Base-by-base conservation (phyloP, 2,329 filamentous ascomycete species). In the Fusarium sp. region DNA sequence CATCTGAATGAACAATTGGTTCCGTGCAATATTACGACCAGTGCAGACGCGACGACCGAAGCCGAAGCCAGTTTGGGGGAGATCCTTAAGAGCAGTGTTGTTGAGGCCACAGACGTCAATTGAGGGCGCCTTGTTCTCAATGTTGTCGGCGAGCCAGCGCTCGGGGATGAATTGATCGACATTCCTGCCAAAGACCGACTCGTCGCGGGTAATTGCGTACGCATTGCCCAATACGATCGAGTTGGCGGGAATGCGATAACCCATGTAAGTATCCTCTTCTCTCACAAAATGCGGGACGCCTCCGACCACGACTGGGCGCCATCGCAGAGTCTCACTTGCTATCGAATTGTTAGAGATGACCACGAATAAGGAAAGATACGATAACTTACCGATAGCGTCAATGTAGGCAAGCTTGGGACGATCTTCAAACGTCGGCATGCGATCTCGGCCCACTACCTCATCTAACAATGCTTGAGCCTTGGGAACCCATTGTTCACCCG, bases 21-120 rank as follows among this genome's bases (percentile, higher is more conserved):
- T 81, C 38, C 85, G 81, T 1, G 85, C 84, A 17, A 88, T 80
- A 63, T 85, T 80, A 13, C 83, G 81, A 0, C 78, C 78, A 4
- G 76, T 78, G 24, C 80, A 82, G 2, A 83, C 76, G 2, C 85
- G 74, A 4, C 84, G 76, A 1, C 86, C 85, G 56, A 82, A 87
- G 0, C 85, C 85, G 54, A 87, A 86, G 8, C 81, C 80, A 1
- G 75, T 68, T 3, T 76, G 70, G 0, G 78, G 78, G 54, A 80
- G 68, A 22, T 77, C 70, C 38, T 75, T 75, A 18, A 76, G 54
- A 5, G 59, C 48, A 2, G 34, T 44, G 6, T 46, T 63, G 42
- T 53, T 63, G 62, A 53, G 20, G 36, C 69, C 8, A 33, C 55
- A 53, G 1, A 42, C 40, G 6, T 73, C 60, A 34, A 66, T 58